Conservation (phyloP, 805 yeast genomes). For the Kregervanrija fluxuum region DNA sequence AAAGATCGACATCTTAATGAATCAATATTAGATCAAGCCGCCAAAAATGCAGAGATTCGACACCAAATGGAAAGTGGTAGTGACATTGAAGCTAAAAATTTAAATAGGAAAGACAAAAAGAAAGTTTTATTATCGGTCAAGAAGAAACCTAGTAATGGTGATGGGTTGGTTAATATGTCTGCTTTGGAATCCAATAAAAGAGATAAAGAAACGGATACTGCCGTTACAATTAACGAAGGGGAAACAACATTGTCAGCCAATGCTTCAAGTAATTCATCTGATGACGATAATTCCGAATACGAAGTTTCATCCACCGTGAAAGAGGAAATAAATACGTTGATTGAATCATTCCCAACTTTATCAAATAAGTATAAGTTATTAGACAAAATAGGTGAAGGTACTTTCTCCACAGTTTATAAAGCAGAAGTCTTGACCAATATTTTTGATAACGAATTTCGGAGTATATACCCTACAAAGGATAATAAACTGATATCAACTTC, state of each 20-base stretch:
- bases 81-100: no score
- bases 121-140: no score
- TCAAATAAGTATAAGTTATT: conserved; percentile 31
- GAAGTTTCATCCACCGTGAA: conserved; percentile 17
- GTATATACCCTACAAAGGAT: no score
- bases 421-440: conserved; percentile 35
- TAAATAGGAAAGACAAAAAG: no score
- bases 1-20: conserved; percentile 1
- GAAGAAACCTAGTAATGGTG: no score
- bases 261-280: neutral
- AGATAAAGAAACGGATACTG: neutral
- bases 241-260: neutral
- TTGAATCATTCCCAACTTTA: conserved; percentile 25
- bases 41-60: conserved; percentile 3
- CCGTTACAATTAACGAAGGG: conserved; percentile 5
- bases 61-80: neutral
- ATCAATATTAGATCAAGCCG: conserved; percentile 6
- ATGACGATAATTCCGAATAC: neutral
- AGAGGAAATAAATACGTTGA: conserved; percentile 28
- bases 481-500: neutral
- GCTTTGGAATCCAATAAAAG: neutral
- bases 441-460: conserved; percentile 4
- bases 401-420: conserved; percentile 68
- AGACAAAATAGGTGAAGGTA: conserved; percentile 70
- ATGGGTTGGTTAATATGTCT: no score